These are phyloP conservation scores for Niebla homalea DNA, from an alignment of 495 filamentous ascomycete species.

Conservation along the genomic window DNA sequence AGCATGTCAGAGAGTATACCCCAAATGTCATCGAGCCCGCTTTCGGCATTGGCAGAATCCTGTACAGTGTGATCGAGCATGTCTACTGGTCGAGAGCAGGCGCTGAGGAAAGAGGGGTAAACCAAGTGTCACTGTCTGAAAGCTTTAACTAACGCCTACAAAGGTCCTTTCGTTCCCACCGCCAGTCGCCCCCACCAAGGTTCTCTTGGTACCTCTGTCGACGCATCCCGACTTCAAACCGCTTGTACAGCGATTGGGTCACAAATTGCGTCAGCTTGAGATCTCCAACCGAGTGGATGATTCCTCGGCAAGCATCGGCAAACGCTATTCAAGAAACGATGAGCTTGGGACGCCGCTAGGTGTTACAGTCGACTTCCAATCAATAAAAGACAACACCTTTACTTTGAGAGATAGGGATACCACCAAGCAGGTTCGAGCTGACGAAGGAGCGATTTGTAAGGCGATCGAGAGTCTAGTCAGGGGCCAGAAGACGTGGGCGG, in stretches of 20 bases:
- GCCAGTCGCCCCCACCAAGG: constrained; percentile 53
- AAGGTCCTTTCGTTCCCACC: constrained; percentile 57
- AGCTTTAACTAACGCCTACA: background rate
- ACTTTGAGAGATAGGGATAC: constrained; percentile 57
- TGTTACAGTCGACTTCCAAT: constrained; percentile 59
- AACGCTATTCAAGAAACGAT: constrained; percentile 53
- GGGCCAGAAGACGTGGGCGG: constrained; percentile 52
- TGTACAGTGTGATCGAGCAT: constrained; percentile 70
- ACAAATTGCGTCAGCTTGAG: constrained; percentile 42
- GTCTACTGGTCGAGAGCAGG: constrained; percentile 59
- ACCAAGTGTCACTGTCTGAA: constrained; percentile 15
- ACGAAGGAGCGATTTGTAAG: constrained; percentile 50
- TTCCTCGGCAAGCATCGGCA: constrained; percentile 55
- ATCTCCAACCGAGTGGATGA: constrained; percentile 53
- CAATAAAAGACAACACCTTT: constrained; percentile 50
- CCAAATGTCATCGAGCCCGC: constrained; percentile 80
- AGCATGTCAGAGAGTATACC: constrained; percentile 62
- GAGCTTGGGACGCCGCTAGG: constrained; percentile 55
- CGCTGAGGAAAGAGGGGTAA: constrained; percentile 51
- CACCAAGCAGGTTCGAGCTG: constrained; percentile 53
- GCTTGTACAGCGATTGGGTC: constrained; percentile 35
- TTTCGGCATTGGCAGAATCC: constrained; percentile 69
- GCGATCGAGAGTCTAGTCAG: constrained; percentile 48
- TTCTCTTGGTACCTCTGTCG: constrained; percentile 54
- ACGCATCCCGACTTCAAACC: constrained; percentile 44